Conservation (phyloP, 1,284 basidiomycete species). For the Apiotrichum laibachii region DNA sequence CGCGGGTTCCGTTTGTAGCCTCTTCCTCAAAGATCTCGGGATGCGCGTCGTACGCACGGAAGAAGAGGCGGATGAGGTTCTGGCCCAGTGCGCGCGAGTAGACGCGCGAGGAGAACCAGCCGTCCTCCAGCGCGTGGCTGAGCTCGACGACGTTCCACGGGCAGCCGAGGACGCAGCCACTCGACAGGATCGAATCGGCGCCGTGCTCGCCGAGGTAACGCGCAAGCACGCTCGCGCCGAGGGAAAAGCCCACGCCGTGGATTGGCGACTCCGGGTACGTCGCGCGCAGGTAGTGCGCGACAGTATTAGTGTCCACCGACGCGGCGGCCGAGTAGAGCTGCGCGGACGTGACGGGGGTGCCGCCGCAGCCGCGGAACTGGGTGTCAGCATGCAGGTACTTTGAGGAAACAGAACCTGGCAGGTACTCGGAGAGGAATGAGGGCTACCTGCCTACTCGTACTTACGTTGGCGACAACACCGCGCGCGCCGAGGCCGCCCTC, state of each 20-base stretch:
- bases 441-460: conserved; percentile 10
- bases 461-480: conserved; percentile 74
- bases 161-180: conserved; percentile 75
- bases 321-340: conserved; percentile 78
- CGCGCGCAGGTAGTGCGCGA: conserved; percentile 71
- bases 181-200: conserved; percentile 67
- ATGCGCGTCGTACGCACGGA: conserved; percentile 57
- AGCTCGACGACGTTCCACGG: conserved; percentile 49
- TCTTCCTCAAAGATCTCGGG: conserved; percentile 26
- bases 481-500: conserved; percentile 81
- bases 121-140: conserved; percentile 57
- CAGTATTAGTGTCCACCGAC: conserved; percentile 80
- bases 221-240: conserved; percentile 90
- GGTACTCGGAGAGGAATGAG: too few species aligned
- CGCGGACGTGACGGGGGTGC: conserved; percentile 65
- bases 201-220: conserved; percentile 87
- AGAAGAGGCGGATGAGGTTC: conserved; percentile 70
- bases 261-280: conserved; percentile 76
- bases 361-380: conserved; percentile 82
- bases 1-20: conserved; percentile 10
- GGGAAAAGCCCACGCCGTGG: conserved; percentile 85
- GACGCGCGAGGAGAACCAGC: conserved; percentile 64
- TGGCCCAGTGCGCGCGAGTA: conserved; percentile 81
- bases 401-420: too few species aligned
- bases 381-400: background rate